Evolutionary conservation across 2,329 filamentous ascomycete genomes (phyloP), one percentile per base, ranked within the genome.

Genomic region (Thielaviopsis populi): DNA sequence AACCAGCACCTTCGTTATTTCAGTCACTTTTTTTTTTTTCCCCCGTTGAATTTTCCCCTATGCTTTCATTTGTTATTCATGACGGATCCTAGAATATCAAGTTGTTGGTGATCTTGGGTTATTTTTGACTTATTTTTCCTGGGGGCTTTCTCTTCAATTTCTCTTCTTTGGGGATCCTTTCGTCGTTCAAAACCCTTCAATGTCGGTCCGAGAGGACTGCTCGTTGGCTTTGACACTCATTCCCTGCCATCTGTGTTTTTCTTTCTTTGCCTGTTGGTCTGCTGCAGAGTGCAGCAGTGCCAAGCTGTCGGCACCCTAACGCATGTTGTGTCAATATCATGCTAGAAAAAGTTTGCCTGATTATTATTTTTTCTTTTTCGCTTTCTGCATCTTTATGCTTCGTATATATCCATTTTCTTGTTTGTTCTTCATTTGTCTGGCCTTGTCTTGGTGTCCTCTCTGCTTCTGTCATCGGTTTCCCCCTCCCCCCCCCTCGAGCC

Each of bases 71-170:
- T 62, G 46, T 54, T 62, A 22, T 41, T 42, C n/a, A 56, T 62
- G 33, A 63, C 30, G 62, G 43, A 46, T 59, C 10, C 46, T 42
- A 40, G 63, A 40, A 56, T 62, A 62, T 65, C 19, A 46, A 50
- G 50, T 37, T 24, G 41, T 43, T 50, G n/a, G 8, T 62, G 60
- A 50, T 63, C 22, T 59, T 33, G 40, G 42, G 61, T 22, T 63
- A 30, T 58, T 63, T 61, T 46, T 56, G n/a, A n/a, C n/a, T n/a
- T n/a, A n/a, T n/a, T n/a, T n/a, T n/a, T n/a, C n/a, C n/a, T n/a
- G n/a, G n/a, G n/a, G n/a, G n/a, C 17, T 27, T 13, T 40, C 56
- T 22, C 37, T 59, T 64, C 58, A 33, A 37, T 43, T 41, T 62
- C 5, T 53, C 3, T 22, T 15, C 11, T 42, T 42, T 37, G 1